Conservation (phyloP, 1,139 yeast genomes). For the Hanseniaspora sp. region DNA sequence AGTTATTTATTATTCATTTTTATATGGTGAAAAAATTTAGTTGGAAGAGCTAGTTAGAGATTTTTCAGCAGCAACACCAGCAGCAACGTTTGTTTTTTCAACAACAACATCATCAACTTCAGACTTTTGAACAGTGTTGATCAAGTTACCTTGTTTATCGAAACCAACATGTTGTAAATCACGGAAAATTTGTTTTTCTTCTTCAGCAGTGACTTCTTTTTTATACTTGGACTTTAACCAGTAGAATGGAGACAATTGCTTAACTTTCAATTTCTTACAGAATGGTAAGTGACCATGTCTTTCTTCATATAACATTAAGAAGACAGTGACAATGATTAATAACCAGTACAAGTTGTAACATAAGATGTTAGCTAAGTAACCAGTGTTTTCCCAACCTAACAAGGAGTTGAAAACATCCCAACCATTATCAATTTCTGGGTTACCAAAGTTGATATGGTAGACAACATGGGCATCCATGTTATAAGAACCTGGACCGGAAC, state of each 20-base stretch:
- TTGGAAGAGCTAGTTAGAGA: too few relatives aligned
- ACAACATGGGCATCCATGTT: conserved; percentile 57
- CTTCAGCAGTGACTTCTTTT: conserved; percentile 42
- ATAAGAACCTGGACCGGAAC: conserved; percentile 88
- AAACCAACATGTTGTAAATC: conserved; percentile 34
- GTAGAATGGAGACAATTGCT: conserved; percentile 59
- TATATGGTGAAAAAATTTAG: neutral
- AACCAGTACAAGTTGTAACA: conserved; percentile 84
- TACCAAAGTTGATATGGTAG: conserved; percentile 93
- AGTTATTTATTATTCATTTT: neutral
- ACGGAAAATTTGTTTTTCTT: conserved; percentile 45
- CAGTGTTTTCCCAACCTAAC: conserved; percentile 85
- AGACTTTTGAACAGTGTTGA: conserved; percentile 13
- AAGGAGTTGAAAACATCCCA: conserved; percentile 88
- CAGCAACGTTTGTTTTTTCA: neutral
- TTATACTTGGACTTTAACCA: conserved; percentile 58
- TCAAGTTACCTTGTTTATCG: conserved; percentile 29
- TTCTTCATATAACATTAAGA: conserved; percentile 64
- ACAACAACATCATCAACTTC: neutral
- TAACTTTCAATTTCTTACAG: conserved; percentile 41
- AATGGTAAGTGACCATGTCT: conserved; percentile 53
- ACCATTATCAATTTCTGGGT: conserved; percentile 76
- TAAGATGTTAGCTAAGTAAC: conserved; percentile 77
- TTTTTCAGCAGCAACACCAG: too few relatives aligned
- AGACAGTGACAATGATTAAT: conserved; percentile 31